These are phyloP conservation scores for Berkeleyomyces rouxiae DNA, from an alignment of 2,329 filamentous ascomycete genomes.

Conservation along the genomic window DNA sequence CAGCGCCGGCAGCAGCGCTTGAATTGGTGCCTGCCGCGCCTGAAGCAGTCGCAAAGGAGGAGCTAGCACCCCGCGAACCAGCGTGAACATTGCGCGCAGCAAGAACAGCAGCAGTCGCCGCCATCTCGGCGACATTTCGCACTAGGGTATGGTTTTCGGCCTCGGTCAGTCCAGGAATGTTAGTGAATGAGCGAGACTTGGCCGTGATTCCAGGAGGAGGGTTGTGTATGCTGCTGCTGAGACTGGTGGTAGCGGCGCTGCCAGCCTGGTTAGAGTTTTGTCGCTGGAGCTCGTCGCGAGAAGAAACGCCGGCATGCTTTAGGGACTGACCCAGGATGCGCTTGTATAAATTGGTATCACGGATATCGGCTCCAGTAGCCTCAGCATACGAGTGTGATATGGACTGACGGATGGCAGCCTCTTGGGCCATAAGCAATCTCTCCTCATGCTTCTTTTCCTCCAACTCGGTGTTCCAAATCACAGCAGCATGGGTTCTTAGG, in stretches of 20 bases:
- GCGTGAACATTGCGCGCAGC: slow-evolving; percentile 57
- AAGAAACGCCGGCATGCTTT: slow-evolving; percentile 49
- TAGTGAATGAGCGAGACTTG: slow-evolving; percentile 28
- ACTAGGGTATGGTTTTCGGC: slow-evolving; percentile 69
- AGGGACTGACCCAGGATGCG: slow-evolving; percentile 82
- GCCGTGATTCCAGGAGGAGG: slow-evolving; percentile 27
- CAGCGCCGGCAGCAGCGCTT: background rate
- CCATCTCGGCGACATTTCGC: slow-evolving; percentile 82
- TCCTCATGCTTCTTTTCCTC: slow-evolving; percentile 60
- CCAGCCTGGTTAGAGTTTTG: slow-evolving; percentile 23
- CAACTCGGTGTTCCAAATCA: slow-evolving; percentile 82
- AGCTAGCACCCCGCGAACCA: background rate
- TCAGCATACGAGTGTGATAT: slow-evolving; percentile 23
- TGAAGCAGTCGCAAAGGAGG: background rate
- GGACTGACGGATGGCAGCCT: slow-evolving; percentile 3
- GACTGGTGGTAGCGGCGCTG: slow-evolving; percentile 21
- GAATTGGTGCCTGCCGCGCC: background rate
- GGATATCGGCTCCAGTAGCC: slow-evolving; percentile 48
- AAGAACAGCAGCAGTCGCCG: slow-evolving; percentile 75
- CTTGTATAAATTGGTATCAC: slow-evolving; percentile 81
- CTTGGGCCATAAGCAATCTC: slow-evolving; percentile 16
- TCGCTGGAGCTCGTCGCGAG: slow-evolving; percentile 30
- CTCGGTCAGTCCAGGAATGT: slow-evolving; percentile 56
- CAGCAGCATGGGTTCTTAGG: slow-evolving; percentile 81
- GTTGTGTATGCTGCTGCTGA: slow-evolving; percentile 20